Base-by-base conservation (phyloP, 768 basidiomycete genomes). In the Lactarius indigo region DNA sequence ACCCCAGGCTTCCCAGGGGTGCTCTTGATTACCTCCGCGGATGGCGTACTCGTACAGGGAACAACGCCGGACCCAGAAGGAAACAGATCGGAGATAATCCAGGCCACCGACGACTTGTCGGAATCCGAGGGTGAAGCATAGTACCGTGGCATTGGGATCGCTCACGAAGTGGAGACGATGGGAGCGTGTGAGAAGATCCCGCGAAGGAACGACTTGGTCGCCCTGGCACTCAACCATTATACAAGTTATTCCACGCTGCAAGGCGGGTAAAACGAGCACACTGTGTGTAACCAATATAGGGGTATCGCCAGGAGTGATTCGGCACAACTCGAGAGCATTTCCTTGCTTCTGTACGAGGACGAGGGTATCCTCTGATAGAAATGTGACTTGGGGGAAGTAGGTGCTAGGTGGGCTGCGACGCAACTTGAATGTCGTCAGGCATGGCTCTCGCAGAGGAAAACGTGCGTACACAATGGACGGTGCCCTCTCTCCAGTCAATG, bases 321-420 rank as follows among this genome's bases (percentile, higher is more conserved):
- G 39, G 58, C 66, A 68, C 58, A 68, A 17, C 10, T 68, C 66
- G 41, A 68, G 66, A n/a, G 66, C 62, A 20, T 68, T 68, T 30
- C 66, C 66, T 30, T 68, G 50, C 30, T 59, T 64, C 42, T 68
- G 62, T 5, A 68, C 63, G 26, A 68, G 54, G 12, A 68, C 35
- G 35, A 68, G 58, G 52, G 58, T 60, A 10, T 68, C 62, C 13
- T 64, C 62, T 5, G 66, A 56, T 30, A 68, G 57, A 39, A 68
- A 68, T n/a, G 66, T 64, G 23, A 68, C 42, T 60, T 56, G 66
- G 9, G 66, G 62, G 42, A 64, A 68, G 41, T 68, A 68, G 8
- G 66, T 68, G 31, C 52, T 64, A 4, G 66, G 66, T 5, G 66
- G 62, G 33, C 66, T 68, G 41, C 66, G 62, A 12, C 66, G 66